Base-by-base conservation (phyloP, 1,284 basidiomycete species). In the Athelia sp. region DNA sequence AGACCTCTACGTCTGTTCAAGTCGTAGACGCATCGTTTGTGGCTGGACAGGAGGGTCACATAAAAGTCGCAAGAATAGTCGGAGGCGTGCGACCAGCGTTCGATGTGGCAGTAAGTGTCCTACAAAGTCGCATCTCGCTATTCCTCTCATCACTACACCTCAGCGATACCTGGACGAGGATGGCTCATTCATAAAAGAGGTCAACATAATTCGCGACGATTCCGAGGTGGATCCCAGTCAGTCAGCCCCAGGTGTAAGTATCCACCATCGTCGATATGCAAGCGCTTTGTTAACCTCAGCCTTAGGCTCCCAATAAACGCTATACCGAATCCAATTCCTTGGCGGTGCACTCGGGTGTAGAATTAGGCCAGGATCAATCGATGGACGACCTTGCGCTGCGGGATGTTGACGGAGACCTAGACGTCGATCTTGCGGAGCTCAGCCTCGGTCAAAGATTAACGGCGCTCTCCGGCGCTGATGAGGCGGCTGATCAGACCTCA, bases 401-500 rank as follows among this genome's bases (percentile, higher is more conserved):
- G 26, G 72, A 79, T 50, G 62, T 80, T 4, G 84, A 89, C 24
- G 88, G 87, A 22, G 72, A 81, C 19, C 76, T 94, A 17, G 89
- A 93, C 56, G 83, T 87, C 9, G 83, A 95, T 62, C 76, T 93
- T 49, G 92, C 93, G 3, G 93, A 97, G 65, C 78, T 94, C 22
- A 92, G 89, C 43, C 78, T 97, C 1, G 93, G 93, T 15, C 90
- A 97, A 65, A 81, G 93, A 24, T 73, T 96, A 34, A 86, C 88
- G 1, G 87, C 86, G 14, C 67, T 89, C 18, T 76, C 80, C 42
- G 81, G 83, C 50, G 65, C 66, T 31, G 67, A 70, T 46, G 54
- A 65, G 42, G 67, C 67, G 15, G 62, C 8, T 8, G 57, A 60
- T 54, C 57, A 66, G 57, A 50, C 63, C 50, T 61, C 72, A 15